Percentiles rank a stretch among this genome's conserved stretches.
phyloP scores from a whole-genome alignment of 495 filamentous ascomycete genomes.

The Glonium stellatum region DNA sequence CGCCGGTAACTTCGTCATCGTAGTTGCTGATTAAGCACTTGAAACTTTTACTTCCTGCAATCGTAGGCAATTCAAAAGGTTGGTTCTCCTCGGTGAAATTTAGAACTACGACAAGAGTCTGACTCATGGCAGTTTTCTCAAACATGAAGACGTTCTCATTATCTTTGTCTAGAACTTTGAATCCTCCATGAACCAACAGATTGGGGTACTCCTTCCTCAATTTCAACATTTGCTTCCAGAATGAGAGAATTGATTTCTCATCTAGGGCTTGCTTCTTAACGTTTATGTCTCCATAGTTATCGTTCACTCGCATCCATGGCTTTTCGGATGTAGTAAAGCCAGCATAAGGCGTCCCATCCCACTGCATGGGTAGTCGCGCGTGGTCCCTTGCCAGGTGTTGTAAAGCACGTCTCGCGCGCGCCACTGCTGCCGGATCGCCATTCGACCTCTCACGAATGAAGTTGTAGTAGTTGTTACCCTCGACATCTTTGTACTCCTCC shows the following conservation, averaged over 20 bases:
- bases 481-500: conserved; percentile 34
- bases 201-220: conserved; percentile 50
- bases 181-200: conserved; percentile 57
- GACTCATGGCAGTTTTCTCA: no score
- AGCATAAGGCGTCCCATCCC: conserved; percentile 46
- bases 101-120: no score
- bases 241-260: conserved; percentile 43
- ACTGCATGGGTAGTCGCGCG: conserved; percentile 56
- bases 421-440: conserved; percentile 37
- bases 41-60: no score
- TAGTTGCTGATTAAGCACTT: no score
- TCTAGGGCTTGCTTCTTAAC: conserved; percentile 45
- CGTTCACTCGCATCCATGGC: conserved; percentile 59
- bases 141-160: conserved; percentile 47
- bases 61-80: no score
- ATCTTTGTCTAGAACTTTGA: conserved; percentile 42
- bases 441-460: conserved; percentile 12
- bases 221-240: conserved; percentile 47
- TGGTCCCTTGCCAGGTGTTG: conserved; percentile 55
- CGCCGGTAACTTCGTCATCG: no score
- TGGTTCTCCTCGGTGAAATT: no score
- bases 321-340: conserved; percentile 48
- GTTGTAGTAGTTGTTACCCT: conserved; percentile 25
- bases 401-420: conserved; percentile 56
- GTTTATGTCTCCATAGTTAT: conserved; percentile 46